Evolutionary conservation across 805 yeast genomes (phyloP), one percentile per base, ranked within the genome.

Genomic region (Kuraishia ogatae): DNA sequence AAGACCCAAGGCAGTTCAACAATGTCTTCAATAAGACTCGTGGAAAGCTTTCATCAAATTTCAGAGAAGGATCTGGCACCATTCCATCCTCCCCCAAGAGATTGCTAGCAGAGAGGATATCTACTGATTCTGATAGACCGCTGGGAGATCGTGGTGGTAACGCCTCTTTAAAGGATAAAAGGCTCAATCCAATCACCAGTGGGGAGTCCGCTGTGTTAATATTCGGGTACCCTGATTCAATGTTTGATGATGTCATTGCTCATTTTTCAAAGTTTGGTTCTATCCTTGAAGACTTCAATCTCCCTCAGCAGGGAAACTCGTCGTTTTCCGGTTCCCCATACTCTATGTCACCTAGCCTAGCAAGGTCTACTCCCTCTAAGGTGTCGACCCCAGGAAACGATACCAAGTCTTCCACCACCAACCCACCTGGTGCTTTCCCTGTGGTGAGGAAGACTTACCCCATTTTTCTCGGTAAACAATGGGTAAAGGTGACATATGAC

Each of bases 401-500:
- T 11, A 50, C 17, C 24, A 35, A 28, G 17, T 19, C 35, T 15
- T 24, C 29, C 22, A 15, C 50, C 4, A 21, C 22, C 2, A 7
- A 7, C 5, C 24, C 57, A 7, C 51, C 59, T 10, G 54, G 59
- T 15, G 39, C 58, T 4, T 50, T 52, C 26, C 57, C 59, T 6
- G 49, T 22, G 5, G 49, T 47, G 4, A 53, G 51, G 13, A 74
- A 69, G 60, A 67, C 72, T 64, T 56, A 67, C 35, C 96, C 97
- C 2, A 85, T 93, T 8, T 87, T 82, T 68, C 79, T 92, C 13
- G 98, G 98, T 1, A 80, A 83, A 50, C 84, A 89, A 47, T 93
- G 98, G 98, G 83, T 92, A n/a, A 88, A 91, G 65, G 66, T 93
- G 54, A 92, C 97, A 2, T 94, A 82, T 67, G 86, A 83, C 56